Conservation (phyloP, 1,139 yeast species). For the Meyerozyma athensensis region DNA sequence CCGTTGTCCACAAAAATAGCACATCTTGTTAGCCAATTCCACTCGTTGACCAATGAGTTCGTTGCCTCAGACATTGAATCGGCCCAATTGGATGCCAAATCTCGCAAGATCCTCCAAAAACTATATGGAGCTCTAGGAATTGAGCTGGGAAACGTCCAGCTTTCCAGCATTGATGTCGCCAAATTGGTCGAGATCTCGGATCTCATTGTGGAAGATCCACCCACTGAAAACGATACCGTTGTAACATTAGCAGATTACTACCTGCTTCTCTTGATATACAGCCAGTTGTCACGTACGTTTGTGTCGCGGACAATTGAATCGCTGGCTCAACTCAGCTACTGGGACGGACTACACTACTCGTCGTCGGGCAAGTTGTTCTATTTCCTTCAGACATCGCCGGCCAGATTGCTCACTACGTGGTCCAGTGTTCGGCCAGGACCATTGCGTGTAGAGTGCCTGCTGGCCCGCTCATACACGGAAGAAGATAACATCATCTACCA, state of each 20-base stretch:
- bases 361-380: not conserved
- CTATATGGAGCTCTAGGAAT: not conserved
- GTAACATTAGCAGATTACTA: not conserved
- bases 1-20: not conserved
- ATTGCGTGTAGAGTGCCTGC: not conserved
- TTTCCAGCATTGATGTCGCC: not conserved
- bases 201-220: not conserved
- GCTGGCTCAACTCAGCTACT: not conserved
- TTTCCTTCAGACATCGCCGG: constrained; percentile 1
- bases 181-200: not conserved
- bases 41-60: constrained; percentile 8
- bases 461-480: not conserved
- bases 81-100: not conserved
- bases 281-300: not conserved
- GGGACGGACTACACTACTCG: constrained; percentile 1
- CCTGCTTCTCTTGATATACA: not conserved
- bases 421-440: not conserved
- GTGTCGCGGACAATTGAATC: not conserved
- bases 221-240: not conserved
- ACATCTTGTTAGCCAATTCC: constrained; percentile 4
- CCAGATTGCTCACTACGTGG: not conserved
- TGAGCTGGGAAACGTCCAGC: constrained; percentile 1
- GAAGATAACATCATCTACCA: constrained; percentile 1
- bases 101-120: not conserved
- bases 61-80: constrained; percentile 3